Evolutionary conservation across 352 stramenopile genomes (phyloP), one percentile per base, ranked within the genome.

Genomic region (Phytophthora multivora): DNA sequence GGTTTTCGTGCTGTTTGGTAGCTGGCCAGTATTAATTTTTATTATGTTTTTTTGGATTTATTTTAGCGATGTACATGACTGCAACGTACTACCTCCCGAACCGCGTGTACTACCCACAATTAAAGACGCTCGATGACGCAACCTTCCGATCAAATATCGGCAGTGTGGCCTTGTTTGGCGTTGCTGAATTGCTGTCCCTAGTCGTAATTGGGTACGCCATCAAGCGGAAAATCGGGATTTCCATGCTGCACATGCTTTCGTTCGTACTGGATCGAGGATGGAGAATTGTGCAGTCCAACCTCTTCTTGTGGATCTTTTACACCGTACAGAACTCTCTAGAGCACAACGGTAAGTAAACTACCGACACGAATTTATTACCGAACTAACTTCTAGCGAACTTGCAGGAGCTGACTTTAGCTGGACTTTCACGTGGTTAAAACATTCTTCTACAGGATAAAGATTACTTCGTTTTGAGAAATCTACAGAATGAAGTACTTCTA

Each of bases 281-380:
- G 42, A 41, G 33, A 11, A 40, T 64, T 11, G 54, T 64, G 18
- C 61, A 69, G 25, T 56, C 40, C 11, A 69, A 57, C 19, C 33
- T 69, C 13, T 46, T 65, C 16, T 25, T 69, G 36, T 60, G 53
- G 48, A 64, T 64, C 8, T 58, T 64, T 35, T 65, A 69, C 52
- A 63, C 61, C 10, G 52, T 69, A 10, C 54, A 69, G 40, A 60
- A 58, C n/a, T 65, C 61, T 18, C 41, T 69, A 3, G 36, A 56
- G 15, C 53, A 64, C 30, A 62, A 64, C 30, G 47, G 61, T 58
- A 49, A 23, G 53, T 2, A 33, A 33, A 12, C 1, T 2, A 13
- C 4, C 28, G 28, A 33, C 9, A 33, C 5, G 9, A 33, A 33
- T 33, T 33, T 12, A 11, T 13, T 11, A 8, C 4, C 3, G 13